A percentile compares a stretch with the other conserved stretches of the same genome.
phyloP scores from a whole-genome alignment of 345 rosid genomes.

The Toxicodendron radicans region DNA sequence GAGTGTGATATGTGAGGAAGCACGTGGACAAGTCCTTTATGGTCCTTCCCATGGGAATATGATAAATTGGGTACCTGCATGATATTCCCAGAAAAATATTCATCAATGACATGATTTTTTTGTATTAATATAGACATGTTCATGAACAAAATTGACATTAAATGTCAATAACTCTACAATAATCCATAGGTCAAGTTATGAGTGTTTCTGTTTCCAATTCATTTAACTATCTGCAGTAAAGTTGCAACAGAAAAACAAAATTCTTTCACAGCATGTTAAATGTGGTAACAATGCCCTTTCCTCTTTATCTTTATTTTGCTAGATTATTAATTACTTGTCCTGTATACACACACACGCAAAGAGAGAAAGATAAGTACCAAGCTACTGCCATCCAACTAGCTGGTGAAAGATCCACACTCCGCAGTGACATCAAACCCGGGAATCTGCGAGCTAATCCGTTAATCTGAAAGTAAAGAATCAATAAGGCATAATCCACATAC shows the following conservation, averaged over 20 bases:
- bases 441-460: constrained; percentile 66
- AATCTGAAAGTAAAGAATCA: constrained; percentile 49
- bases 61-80: constrained; percentile 91
- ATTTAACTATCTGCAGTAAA: background rate
- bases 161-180: background rate
- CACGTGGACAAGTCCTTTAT: constrained; percentile 95
- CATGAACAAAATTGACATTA: background rate
- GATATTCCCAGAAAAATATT: constrained; percentile 9
- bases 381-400: constrained; percentile 99
- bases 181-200: background rate
- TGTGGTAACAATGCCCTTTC: background rate
- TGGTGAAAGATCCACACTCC: constrained; percentile 98
- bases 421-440: constrained; percentile 84
- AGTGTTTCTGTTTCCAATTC: background rate
- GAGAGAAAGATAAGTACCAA: constrained; percentile 51
- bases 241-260: background rate
- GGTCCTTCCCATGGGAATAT: constrained; percentile 98
- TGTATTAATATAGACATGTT: background rate
- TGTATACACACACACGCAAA: background rate
- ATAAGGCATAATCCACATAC: constrained; percentile 19
- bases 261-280: background rate
- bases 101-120: background rate
- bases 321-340: constrained; percentile 1
- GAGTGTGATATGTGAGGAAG: constrained; percentile 95
- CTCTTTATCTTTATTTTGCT: background rate